Evolutionary conservation across 345 rosid genomes (phyloP), one percentile per base, ranked within the genome.

Genomic region (Rhizophora mangle): DNA sequence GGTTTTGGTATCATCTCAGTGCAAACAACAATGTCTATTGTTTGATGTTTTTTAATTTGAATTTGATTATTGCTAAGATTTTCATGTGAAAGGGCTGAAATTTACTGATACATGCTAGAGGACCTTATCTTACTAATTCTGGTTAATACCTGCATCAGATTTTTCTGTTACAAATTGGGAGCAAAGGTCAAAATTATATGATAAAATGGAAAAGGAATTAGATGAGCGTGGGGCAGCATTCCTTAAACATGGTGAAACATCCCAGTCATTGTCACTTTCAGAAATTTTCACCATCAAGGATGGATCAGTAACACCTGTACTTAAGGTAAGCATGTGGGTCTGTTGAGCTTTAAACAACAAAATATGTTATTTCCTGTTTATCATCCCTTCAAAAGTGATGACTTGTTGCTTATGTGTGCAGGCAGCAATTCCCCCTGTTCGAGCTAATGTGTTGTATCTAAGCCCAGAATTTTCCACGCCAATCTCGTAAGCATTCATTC

Each of bases 351-450:
- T 39, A 34, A 26, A 19, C 19, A 18, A 43, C 70, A 24, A 57
- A 56, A 61, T 57, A 13, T 13, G 49, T 43, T 43, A 43, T 47
- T 65, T 67, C 11, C 37, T 52, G 27, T 64, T 6, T 31, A 18
- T 51, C 29, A 55, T 34, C 9, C 63, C n/a, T 55, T 67, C 22
- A 9, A 36, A 34, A 39, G 63, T 30, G 32, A n/a, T 69, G 3
- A 60, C 65, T 63, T 11, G 63, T 70, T 37, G 46, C 22, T 79
- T 51, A 36, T 72, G 29, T 20, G 9, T 75, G 64, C 72, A 91
- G 97, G 93, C 78, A 26, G 98, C 91, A 36, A 74, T 83, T 63
- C 98, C 98, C 63, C 96, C 97, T 67, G 98, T 94, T 52, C 83
- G 99, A 62, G 96, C 99, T 68, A 89, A 84, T 70, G 88, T 95